phyloP scores from a whole-genome alignment of 495 filamentous ascomycete genomes.

The Neurospora intermedia region DNA sequence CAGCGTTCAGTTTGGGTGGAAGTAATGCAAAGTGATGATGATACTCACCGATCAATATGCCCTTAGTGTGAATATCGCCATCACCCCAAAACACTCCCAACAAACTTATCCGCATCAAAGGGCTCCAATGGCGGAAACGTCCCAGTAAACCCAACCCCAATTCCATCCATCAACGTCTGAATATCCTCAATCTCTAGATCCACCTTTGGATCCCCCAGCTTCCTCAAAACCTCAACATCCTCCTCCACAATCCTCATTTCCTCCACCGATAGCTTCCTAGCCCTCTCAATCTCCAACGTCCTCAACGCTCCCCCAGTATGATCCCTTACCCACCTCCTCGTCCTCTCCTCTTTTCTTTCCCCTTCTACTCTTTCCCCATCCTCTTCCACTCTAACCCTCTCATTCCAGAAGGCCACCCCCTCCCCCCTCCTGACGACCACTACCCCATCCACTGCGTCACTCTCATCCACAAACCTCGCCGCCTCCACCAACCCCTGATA shows the following conservation, averaged over 20 bases:
- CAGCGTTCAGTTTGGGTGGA: not conserved
- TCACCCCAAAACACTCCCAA: not conserved
- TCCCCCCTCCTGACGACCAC: not conserved
- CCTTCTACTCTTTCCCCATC: too few relatives aligned
- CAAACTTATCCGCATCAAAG: constrained; percentile 7
- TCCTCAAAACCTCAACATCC: constrained; percentile 16
- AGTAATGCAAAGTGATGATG: not conserved
- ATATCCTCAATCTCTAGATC: constrained; percentile 19
- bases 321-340: constrained; percentile 2
- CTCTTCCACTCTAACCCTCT: not conserved
- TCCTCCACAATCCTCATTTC: constrained; percentile 11
- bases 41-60: not conserved
- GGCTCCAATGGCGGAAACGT: not conserved
- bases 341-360: not conserved
- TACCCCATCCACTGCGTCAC: constrained; percentile 4
- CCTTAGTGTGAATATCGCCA: not conserved
- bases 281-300: constrained; percentile 18
- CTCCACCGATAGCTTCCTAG: constrained; percentile 11
- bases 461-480: constrained; percentile 21
- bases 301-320: not conserved
- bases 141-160: constrained; percentile 11
- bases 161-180: constrained; percentile 12
- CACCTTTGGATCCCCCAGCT: constrained; percentile 13
- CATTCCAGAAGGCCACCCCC: constrained; percentile 12
- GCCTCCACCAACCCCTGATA: constrained; percentile 19